Evolutionary conservation across 1,284 basidiomycete species (phyloP).

Genomic region (Cryptococcus maquisensis): DNA sequence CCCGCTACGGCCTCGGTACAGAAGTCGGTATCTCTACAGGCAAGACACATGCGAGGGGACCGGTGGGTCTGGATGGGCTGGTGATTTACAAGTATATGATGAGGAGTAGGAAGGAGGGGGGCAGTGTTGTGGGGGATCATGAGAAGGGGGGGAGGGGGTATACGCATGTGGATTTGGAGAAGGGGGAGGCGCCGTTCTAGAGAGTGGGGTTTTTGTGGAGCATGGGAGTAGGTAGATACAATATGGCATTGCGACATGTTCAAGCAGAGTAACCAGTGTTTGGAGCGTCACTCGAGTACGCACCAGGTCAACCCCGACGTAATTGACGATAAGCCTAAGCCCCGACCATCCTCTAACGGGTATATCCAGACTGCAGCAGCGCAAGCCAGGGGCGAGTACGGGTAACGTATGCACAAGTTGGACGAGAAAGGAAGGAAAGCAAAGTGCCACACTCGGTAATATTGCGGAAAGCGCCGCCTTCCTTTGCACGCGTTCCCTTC

Average conservation of each 20-base stretch:
- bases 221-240: too few relatives aligned
- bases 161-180: slow-evolving; percentile 58
- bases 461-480: neutral
- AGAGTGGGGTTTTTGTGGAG: neutral
- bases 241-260: too few relatives aligned
- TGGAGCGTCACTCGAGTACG: too few relatives aligned
- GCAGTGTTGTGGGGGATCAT: slow-evolving; percentile 72
- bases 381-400: too few relatives aligned
- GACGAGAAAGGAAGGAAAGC: too few relatives aligned
- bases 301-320: too few relatives aligned
- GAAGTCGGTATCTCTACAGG: slow-evolving; percentile 98
- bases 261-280: too few relatives aligned
- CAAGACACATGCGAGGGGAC: slow-evolving; percentile 92
- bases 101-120: slow-evolving; percentile 63
- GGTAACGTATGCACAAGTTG: too few relatives aligned
- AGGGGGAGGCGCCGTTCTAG: slow-evolving; percentile 36
- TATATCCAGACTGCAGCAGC: too few relatives aligned
- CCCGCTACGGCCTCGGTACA: slow-evolving; percentile 93
- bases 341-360: too few relatives aligned
- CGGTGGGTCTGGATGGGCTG: slow-evolving; percentile 91
- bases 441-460: slow-evolving; percentile 2
- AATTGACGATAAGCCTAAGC: too few relatives aligned
- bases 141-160: slow-evolving; percentile 61
- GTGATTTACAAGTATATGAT: slow-evolving; percentile 94
- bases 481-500: neutral